phyloP scores from a whole-genome alignment of 208 protist species.

The Leishmania mexicana region DNA sequence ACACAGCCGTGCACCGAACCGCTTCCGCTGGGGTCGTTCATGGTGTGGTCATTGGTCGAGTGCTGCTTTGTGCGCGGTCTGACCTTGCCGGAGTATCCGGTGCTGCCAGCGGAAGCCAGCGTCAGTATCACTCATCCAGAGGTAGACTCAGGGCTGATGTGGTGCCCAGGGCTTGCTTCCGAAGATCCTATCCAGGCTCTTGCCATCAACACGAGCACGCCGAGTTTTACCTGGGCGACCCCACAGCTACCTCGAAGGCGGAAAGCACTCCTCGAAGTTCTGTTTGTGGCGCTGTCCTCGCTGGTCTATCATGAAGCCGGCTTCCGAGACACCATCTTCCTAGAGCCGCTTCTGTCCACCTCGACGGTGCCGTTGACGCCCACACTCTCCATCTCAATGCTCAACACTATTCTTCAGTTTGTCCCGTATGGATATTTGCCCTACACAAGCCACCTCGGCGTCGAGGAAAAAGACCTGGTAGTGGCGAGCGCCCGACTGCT shows the following conservation, averaged over 20 bases:
- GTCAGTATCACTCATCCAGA: slow-evolving; percentile 45
- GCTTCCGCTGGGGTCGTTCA: slow-evolving; percentile 43
- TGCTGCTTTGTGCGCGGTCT: slow-evolving; percentile 87
- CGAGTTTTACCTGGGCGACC: slow-evolving; percentile 6
- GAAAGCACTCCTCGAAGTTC: slow-evolving; percentile 51
- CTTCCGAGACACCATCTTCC: slow-evolving; percentile 78
- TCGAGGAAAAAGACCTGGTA: slow-evolving; percentile 58
- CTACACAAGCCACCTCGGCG: slow-evolving; percentile 76
- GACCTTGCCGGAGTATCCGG: slow-evolving; percentile 31
- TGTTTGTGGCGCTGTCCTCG: slow-evolving; percentile 54
- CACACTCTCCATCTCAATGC: slow-evolving; percentile 72
- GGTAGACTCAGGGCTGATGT: slow-evolving; percentile 62
- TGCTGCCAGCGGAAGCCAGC: slow-evolving; percentile 24
- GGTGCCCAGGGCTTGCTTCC: slow-evolving; percentile 62
- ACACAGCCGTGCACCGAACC: slow-evolving; percentile 13
- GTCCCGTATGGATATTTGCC: slow-evolving; percentile 73
- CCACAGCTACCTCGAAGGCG: slow-evolving; percentile 39
- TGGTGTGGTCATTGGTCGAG: slow-evolving; percentile 75
- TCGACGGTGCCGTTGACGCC: slow-evolving; percentile 64
- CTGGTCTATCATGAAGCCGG: slow-evolving; percentile 51
- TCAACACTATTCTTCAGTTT: slow-evolving; percentile 78
- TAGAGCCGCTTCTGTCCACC: slow-evolving; percentile 60
- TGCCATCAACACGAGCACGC: slow-evolving; percentile 1
- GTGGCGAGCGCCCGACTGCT: slow-evolving; percentile 57
- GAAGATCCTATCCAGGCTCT: slow-evolving; percentile 38